Percentiles rank a stretch among this genome's conserved stretches.
These are phyloP conservation scores for Penicillium sp. DNA, from an alignment of 2,329 filamentous ascomycete species.

Conservation along the genomic window DNA sequence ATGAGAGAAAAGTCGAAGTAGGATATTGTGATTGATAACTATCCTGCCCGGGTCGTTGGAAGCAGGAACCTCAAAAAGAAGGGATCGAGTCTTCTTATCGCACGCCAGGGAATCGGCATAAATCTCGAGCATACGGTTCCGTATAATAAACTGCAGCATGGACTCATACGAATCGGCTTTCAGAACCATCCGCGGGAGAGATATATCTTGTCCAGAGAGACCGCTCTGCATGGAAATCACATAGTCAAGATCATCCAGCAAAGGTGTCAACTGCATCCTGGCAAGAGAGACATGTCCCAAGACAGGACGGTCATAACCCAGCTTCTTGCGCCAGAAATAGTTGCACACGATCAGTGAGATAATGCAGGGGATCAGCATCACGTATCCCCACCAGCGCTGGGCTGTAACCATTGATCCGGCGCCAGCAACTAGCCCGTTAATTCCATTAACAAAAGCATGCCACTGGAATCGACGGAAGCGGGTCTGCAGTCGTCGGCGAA, in stretches of 20 bases:
- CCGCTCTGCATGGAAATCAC: conserved; percentile 18
- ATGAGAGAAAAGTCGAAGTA: conserved; percentile 8
- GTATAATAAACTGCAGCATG: conserved; percentile 23
- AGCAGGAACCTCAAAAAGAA: conserved; percentile 5
- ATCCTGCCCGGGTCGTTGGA: conserved; percentile 5
- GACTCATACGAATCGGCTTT: conserved; percentile 17
- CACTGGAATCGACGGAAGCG: conserved; percentile 43
- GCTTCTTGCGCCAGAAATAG: conserved; percentile 45
- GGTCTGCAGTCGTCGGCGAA: conserved; percentile 30
- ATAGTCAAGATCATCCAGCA: conserved; percentile 30
- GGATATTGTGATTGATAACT: conserved; percentile 11
- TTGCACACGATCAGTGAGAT: conserved; percentile 46
- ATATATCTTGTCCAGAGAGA: conserved; percentile 8
- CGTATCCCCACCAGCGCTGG: conserved; percentile 51
- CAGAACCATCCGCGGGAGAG: conserved; percentile 4
- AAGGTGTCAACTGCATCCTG: conserved; percentile 12
- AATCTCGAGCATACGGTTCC: conserved; percentile 25
- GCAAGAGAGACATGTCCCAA: conserved; percentile 13
- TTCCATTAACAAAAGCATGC: conserved; percentile 45
- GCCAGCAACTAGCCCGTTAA: conserved; percentile 46
- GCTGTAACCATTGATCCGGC: conserved; percentile 50
- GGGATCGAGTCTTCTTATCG: conserved; percentile 10
- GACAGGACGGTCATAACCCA: conserved; percentile 45
- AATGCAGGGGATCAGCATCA: conserved; percentile 50
- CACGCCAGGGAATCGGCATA: conserved; percentile 26